phyloP scores from a whole-genome alignment of 768 basidiomycete genomes.

The Thelephora ganbajun region DNA sequence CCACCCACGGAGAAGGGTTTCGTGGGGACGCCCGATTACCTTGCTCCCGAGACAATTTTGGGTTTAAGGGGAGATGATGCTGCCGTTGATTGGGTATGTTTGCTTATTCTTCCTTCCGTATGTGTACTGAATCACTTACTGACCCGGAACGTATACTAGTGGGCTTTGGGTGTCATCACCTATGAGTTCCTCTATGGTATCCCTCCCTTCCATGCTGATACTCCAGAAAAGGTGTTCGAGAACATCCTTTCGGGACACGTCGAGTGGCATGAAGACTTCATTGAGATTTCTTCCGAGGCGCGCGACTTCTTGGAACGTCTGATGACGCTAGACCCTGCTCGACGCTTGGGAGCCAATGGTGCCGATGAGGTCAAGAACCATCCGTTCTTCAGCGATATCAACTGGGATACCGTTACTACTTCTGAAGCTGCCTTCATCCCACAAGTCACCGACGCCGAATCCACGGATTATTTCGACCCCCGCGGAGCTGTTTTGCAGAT shows the following conservation, averaged over 20 bases:
- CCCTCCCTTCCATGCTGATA: conserved; percentile 96
- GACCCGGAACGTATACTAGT: conserved; percentile 34
- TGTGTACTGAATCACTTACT: conserved; percentile 6
- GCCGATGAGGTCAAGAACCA: conserved; percentile 90
- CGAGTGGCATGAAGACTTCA: conserved; percentile 92
- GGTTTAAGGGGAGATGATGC: conserved; percentile 92
- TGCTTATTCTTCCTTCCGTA: conserved; percentile 6
- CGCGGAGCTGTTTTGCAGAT: conserved; percentile 83
- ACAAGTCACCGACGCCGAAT: conserved; percentile 88
- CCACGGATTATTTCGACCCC: conserved; percentile 98
- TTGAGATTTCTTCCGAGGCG: conserved; percentile 75
- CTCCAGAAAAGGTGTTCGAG: conserved; percentile 95
- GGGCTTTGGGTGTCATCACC: conserved; percentile 96
- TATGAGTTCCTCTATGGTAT: conserved; percentile 97
- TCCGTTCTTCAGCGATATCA: conserved; percentile 78
- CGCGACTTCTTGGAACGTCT: conserved; percentile 84
- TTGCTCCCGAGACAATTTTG: conserved; percentile 90
- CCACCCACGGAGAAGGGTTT: conserved; percentile 85
- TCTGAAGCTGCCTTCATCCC: conserved; percentile 93
- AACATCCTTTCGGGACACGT: conserved; percentile 91
- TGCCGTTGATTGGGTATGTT: conserved; percentile 88
- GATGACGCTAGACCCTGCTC: conserved; percentile 64
- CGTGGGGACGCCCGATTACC: conserved; percentile 95
- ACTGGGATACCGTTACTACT: conserved; percentile 86
- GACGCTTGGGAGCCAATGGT: conserved; percentile 74